These are phyloP conservation scores for Penicillium thymicola DNA, from an alignment of 2,329 filamentous ascomycete genomes.

Conservation along the genomic window DNA sequence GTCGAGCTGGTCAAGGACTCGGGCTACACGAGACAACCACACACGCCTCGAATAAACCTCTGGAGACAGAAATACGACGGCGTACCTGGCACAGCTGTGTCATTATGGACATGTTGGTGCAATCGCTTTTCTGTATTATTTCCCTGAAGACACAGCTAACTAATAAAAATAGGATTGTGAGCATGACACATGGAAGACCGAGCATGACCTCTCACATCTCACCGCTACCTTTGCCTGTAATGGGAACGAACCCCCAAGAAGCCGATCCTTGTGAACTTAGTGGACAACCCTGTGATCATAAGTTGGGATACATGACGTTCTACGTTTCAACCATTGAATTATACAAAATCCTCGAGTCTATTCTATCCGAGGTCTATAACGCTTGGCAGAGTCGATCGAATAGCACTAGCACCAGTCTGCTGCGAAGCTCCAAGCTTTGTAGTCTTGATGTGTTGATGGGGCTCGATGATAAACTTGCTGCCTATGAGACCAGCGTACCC, in stretches of 20 bases:
- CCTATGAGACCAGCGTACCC: constrained; percentile 25
- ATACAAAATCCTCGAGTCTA: constrained; percentile 32
- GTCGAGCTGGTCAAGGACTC: constrained; percentile 42
- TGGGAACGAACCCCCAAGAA: constrained; percentile 9
- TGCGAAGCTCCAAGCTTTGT: constrained; percentile 11
- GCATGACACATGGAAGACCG: constrained; percentile 40
- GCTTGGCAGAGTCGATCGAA: constrained; percentile 25
- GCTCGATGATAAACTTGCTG: constrained; percentile 26
- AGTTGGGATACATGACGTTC: constrained; percentile 23
- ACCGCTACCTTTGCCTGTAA: constrained; percentile 22
- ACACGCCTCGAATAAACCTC: constrained; percentile 14
- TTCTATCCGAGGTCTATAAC: constrained; percentile 37
- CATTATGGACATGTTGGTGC: constrained; percentile 38
- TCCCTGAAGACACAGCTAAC: background rate
- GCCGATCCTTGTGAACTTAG: constrained; percentile 19
- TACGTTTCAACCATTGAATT: constrained; percentile 28
- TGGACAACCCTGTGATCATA: constrained; percentile 11
- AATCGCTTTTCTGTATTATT: background rate
- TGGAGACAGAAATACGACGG: constrained; percentile 39
- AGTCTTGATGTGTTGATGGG: constrained; percentile 28
- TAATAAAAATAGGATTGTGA: constrained; percentile 29
- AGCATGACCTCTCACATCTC: constrained; percentile 34
- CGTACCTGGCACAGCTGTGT: constrained; percentile 44
- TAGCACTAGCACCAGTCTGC: constrained; percentile 4
- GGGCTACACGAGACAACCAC: constrained; percentile 37